Evolutionary conservation across 495 filamentous ascomycete species (phyloP).

Genomic region (Friedmanniomyces endolithicus): DNA sequence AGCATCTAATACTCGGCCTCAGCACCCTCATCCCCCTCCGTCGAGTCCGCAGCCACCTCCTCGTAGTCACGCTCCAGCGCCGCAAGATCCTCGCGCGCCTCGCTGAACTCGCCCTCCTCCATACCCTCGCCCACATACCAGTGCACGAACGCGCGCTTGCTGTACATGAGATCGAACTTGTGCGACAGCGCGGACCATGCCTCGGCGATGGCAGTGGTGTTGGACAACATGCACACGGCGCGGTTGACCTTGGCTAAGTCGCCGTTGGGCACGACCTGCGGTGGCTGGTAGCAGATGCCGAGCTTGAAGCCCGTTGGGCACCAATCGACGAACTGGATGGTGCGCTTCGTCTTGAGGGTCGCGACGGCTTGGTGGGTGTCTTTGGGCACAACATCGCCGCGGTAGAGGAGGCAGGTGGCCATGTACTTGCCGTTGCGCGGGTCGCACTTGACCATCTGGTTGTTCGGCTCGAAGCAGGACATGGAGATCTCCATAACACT

Average conservation of each 20-base stretch:
- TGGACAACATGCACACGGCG: slow-evolving; percentile 98
- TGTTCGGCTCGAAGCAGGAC: slow-evolving; percentile 60
- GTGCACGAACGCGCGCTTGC: slow-evolving; percentile 98
- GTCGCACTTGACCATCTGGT: slow-evolving; percentile 99
- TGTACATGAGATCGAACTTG: slow-evolving; percentile 99
- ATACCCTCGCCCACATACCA: slow-evolving; percentile 99
- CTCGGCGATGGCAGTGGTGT: slow-evolving; percentile 97
- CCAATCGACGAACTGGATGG: slow-evolving; percentile 99
- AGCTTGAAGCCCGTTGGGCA: slow-evolving; percentile 99
- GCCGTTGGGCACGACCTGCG: slow-evolving; percentile 87
- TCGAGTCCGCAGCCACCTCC: slow-evolving; percentile 92
- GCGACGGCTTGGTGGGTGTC: slow-evolving; percentile 86
- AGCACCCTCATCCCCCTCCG: slow-evolving; percentile 73
- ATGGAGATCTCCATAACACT: slow-evolving; percentile 37
- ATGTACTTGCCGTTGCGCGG: slow-evolving; percentile 99
- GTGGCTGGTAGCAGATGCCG: slow-evolving; percentile 98
- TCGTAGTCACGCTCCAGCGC: slow-evolving; percentile 98
- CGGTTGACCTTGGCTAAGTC: slow-evolving; percentile 95
- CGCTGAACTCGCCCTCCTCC: slow-evolving; percentile 99
- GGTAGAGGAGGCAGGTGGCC: slow-evolving; percentile 96
- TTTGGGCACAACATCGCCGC: slow-evolving; percentile 93
- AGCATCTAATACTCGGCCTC: slow-evolving; percentile 87
- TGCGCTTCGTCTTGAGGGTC: slow-evolving; percentile 93
- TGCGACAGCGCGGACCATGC: slow-evolving; percentile 93
- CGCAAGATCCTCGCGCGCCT: slow-evolving; percentile 95